phyloP scores from a whole-genome alignment of 2,329 filamentous ascomycete genomes.

The Ascomycota sp. region DNA sequence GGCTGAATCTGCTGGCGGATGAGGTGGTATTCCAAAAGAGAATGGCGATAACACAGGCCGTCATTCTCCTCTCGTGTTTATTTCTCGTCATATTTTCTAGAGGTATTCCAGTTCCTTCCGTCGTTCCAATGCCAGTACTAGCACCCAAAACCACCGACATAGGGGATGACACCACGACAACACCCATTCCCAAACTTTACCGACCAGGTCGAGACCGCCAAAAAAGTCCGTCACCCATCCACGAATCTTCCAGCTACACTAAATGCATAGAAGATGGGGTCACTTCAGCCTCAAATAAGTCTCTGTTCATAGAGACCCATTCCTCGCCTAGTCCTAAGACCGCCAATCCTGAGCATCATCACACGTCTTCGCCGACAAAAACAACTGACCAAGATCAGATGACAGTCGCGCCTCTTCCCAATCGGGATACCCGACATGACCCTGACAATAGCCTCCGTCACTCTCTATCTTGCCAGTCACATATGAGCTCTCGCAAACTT shows the following conservation, averaged over 20 bases:
- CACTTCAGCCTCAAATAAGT: no score
- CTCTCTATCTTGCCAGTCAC: conserved; percentile 1
- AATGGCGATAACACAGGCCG: conserved; percentile 79
- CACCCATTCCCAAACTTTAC: not conserved
- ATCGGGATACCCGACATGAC: not conserved
- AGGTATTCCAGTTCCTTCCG: conserved; percentile 18
- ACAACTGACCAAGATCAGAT: conserved; percentile 5
- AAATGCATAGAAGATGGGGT: no score
- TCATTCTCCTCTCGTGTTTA: conserved; percentile 68
- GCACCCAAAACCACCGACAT: conserved; percentile 2
- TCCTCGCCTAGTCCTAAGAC: no score
- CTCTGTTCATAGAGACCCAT: no score
- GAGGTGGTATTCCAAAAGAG: conserved; percentile 73
- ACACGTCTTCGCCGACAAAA: conserved; percentile 9
- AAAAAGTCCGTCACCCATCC: no score
- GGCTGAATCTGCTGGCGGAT: conserved; percentile 77
- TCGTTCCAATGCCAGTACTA: conserved; percentile 10
- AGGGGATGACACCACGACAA: not conserved
- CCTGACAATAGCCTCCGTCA: not conserved
- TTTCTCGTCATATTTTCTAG: conserved; percentile 65
- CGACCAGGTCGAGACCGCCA: not conserved
- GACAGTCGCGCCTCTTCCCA: conserved; percentile 1
- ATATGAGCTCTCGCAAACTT: conserved; percentile 16
- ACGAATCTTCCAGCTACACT: no score
- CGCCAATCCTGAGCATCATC: conserved; percentile 4